Conservation (phyloP, 2,329 filamentous ascomycete species). For the Colletotrichum siamense region DNA sequence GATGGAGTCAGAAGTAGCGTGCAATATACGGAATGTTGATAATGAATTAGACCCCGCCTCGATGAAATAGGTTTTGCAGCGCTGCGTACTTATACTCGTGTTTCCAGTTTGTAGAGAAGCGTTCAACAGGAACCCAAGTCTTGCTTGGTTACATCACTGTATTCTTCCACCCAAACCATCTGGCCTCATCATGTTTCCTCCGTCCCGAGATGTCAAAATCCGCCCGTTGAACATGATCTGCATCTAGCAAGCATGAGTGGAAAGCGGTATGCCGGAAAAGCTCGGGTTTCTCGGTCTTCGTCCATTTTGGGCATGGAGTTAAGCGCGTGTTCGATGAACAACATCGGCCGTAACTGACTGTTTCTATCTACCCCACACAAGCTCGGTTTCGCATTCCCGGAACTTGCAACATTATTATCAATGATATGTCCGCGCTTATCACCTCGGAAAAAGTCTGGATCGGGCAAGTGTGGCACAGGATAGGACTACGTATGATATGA, state of each 20-base stretch:
- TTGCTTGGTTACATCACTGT: background rate
- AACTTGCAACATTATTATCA: background rate
- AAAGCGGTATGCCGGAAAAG: background rate
- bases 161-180: background rate
- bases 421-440: background rate
- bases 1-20: background rate
- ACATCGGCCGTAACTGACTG: background rate
- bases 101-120: background rate
- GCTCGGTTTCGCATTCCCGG: background rate
- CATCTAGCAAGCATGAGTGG: rapidly evolving
- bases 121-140: background rate
- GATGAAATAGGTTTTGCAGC: too few species aligned
- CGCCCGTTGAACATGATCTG: rapidly evolving
- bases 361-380: background rate
- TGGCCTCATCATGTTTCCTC: background rate
- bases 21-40: background rate
- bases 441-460: background rate
- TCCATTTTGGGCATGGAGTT: background rate
- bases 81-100: background rate
- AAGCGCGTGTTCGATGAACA: background rate
- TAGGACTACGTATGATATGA: background rate
- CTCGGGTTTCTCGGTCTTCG: background rate
- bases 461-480: background rate
- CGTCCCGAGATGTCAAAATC: background rate
- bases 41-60: rapidly evolving